A percentile compares a stretch with the other conserved stretches of the same genome.
These are phyloP conservation scores for Aquanectria penicillioides DNA, from an alignment of 2,329 filamentous ascomycete genomes.

Conservation along the genomic window DNA sequence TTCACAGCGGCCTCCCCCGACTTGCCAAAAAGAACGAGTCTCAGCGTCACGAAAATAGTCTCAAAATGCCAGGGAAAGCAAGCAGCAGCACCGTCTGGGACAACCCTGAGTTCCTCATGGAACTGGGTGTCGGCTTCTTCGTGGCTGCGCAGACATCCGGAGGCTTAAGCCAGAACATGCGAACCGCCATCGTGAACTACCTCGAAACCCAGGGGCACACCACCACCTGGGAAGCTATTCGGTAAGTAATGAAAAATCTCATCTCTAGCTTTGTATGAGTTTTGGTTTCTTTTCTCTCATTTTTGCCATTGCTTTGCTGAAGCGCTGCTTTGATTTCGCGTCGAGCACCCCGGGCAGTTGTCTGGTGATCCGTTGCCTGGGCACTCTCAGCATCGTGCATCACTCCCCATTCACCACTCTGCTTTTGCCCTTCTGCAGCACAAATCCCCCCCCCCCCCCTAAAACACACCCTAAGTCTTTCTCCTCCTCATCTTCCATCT, in stretches of 20 bases:
- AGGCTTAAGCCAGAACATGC: slow-evolving; percentile 42
- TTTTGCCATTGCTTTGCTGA: no score
- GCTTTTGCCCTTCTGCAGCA: not conserved
- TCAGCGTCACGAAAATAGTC: not conserved
- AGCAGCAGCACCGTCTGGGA: slow-evolving; percentile 43
- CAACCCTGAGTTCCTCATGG: slow-evolving; percentile 45
- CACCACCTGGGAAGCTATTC: slow-evolving; percentile 57
- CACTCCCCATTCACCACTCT: not conserved
- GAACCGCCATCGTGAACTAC: slow-evolving; percentile 45
- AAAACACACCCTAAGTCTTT: slow-evolving; percentile 10
- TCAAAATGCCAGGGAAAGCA: slow-evolving; percentile 37
- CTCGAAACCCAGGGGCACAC: slow-evolving; percentile 45
- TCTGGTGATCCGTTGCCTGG: not conserved
- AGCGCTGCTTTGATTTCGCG: not conserved
- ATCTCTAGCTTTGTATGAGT: not conserved
- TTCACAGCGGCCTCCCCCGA: no score
- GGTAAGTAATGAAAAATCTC: slow-evolving; percentile 47
- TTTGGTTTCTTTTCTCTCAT: not conserved
- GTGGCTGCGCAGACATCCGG: slow-evolving; percentile 39
- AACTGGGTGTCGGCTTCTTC: slow-evolving; percentile 48
- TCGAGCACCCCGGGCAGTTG: not conserved
- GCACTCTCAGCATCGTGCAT: not conserved
- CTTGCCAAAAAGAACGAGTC: not conserved
- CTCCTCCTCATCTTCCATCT: slow-evolving; percentile 3
- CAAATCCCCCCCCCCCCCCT: not conserved